Conservation (phyloP, 1,284 basidiomycete genomes). For the Ganoderma resinaceum region DNA sequence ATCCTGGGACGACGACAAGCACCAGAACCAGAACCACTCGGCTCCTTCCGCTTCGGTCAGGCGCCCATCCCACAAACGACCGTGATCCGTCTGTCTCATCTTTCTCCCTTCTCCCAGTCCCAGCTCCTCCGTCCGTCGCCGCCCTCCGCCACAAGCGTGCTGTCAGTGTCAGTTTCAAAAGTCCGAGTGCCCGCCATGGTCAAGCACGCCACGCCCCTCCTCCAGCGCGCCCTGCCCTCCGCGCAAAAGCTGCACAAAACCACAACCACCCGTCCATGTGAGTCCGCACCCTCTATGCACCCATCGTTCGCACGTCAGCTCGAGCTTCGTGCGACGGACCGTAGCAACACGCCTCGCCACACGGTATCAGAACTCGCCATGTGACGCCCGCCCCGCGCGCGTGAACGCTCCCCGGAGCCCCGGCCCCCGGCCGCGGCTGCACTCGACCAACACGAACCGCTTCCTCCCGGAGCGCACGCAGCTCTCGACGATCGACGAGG, state of each 20-base stretch:
- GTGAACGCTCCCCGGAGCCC: slow-evolving; percentile 26
- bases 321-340: slow-evolving; percentile 16
- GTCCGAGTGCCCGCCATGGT: slow-evolving; percentile 24
- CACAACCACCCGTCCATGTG: slow-evolving; percentile 26
- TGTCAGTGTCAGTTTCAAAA: slow-evolving; percentile 7
- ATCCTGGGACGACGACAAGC: slow-evolving; percentile 1
- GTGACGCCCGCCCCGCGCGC: slow-evolving; percentile 15
- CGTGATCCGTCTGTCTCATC: slow-evolving; percentile 9
- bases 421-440: slow-evolving; percentile 26
- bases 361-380: slow-evolving; percentile 27
- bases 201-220: slow-evolving; percentile 30
- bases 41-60: neutral
- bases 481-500: slow-evolving; percentile 32
- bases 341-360: slow-evolving; percentile 24
- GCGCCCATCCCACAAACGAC: neutral
- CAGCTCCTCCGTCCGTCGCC: neutral
- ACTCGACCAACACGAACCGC: slow-evolving; percentile 33
- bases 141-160: neutral
- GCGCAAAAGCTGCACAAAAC: slow-evolving; percentile 23
- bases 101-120: neutral
- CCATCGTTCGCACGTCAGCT: slow-evolving; percentile 18
- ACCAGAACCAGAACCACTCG: slow-evolving; percentile 1
- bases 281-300: slow-evolving; percentile 3
- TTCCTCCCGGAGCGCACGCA: slow-evolving; percentile 28
- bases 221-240: slow-evolving; percentile 31